phyloP scores from a whole-genome alignment of 805 yeast genomes.

The Ogataea kodamae region DNA sequence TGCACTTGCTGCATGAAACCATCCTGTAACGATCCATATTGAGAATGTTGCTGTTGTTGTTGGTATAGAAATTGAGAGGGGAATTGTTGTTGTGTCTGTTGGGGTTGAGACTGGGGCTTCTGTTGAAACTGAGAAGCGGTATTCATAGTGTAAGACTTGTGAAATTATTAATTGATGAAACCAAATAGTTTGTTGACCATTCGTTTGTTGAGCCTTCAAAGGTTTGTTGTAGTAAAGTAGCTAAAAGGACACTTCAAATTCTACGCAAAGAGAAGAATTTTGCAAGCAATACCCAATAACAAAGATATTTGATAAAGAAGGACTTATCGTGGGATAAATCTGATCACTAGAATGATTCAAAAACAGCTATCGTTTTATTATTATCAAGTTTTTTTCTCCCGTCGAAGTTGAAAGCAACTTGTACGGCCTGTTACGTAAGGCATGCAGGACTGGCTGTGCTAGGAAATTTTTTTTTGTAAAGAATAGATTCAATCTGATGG shows the following conservation, averaged over 20 bases:
- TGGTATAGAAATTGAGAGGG: constrained; percentile 8
- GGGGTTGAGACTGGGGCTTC: constrained; percentile 9
- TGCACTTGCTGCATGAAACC: constrained; percentile 25
- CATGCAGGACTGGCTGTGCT: constrained; percentile 10
- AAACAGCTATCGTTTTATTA: background rate
- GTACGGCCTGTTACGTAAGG: constrained; percentile 1
- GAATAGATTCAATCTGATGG: no score
- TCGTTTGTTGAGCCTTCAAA: background rate
- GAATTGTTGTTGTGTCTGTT: constrained; percentile 4
- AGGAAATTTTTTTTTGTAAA: constrained; percentile 3
- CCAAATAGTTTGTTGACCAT: background rate
- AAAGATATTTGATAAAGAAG: no score
- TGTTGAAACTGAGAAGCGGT: constrained; percentile 9
- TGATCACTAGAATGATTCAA: no score
- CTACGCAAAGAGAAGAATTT: no score
- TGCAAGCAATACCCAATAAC: no score
- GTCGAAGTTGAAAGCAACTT: constrained; percentile 2
- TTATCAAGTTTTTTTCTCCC: background rate
- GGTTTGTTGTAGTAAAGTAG: background rate
- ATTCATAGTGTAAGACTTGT: constrained; percentile 5
- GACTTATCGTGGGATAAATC: no score
- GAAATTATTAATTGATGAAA: background rate
- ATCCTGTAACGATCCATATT: constrained; percentile 21
- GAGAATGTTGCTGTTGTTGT: constrained; percentile 18
- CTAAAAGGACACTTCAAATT: no score